Evolutionary conservation across 345 rosid genomes (phyloP), one percentile per base, ranked within the genome.

Genomic region (Tarenaya hassleriana): DNA sequence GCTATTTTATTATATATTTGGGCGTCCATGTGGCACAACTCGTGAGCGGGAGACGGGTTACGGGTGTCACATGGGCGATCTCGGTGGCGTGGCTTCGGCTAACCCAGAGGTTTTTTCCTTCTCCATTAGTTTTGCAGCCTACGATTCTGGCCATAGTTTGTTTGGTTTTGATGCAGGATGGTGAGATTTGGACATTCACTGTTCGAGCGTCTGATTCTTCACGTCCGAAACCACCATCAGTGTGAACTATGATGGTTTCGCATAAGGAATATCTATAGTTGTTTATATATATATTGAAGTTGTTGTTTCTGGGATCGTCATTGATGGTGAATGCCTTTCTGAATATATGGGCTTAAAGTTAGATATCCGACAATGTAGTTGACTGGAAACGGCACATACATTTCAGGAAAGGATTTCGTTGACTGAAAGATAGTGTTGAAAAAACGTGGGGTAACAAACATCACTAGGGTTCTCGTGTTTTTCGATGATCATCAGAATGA

Each of bases 61-160:
- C n/a, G n/a, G n/a, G n/a, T n/a, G n/a, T 71, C 99, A 86, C 64
- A 94, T 94, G 99, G 95, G 88, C n/a, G 97, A 94, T 61, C 79
- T 94, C 1, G 95, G 95, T 33, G 95, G 95, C 4, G 95, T 83
- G 24, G 53, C 95, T 39, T 83, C 99, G 1, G 85, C 67, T 47
- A 94, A 86, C 70, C 74, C 99, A 31, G 99, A 94, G 94, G 99
- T 86, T 60, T 17, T 11, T 38, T n/a, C n/a, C 12, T 41, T 27
- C 24, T 42, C 13, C 13, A 19, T 52, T 19, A 0, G 35, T 0
- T 61, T 16, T 52, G 6, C 34, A 1, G 7, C n/a, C 10, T 0
- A 31, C 5, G 38, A 20, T 34, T 34, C 37, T 12, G 16, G 5
- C 0, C 20, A 16, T 2, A 24, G 37, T 66, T 18, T 55, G 17